Evolutionary conservation across 1,139 yeast genomes (phyloP).

Genomic region (Debaryomyces psychrophilus): DNA sequence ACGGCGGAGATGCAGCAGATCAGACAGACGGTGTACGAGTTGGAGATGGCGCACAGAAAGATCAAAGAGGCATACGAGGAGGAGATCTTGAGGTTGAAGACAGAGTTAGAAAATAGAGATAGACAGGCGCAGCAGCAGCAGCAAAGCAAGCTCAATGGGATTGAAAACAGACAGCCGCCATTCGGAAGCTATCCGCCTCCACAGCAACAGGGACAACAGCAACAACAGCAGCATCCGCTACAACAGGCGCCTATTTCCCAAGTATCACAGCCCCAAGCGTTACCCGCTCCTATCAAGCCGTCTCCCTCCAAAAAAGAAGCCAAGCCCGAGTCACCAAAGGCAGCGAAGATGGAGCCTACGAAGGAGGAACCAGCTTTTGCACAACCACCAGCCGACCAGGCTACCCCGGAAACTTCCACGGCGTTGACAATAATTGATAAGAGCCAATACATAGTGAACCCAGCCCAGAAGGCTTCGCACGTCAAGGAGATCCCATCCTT

Average conservation of each 20-base stretch:
- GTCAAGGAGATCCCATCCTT: slow-evolving; percentile 81
- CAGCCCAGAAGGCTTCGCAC: slow-evolving; percentile 53
- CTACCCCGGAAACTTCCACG: slow-evolving; percentile 32
- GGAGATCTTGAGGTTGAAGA: slow-evolving; percentile 82
- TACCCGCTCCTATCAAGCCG: slow-evolving; percentile 21
- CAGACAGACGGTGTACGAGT: slow-evolving; percentile 89
- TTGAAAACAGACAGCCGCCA: slow-evolving; percentile 16
- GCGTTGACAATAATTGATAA: slow-evolving; percentile 45
- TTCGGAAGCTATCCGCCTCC: slow-evolving; percentile 22
- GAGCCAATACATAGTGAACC: slow-evolving; percentile 48
- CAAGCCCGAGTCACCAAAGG: slow-evolving; percentile 17
- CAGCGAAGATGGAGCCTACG: slow-evolving; percentile 17
- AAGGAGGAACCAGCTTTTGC: slow-evolving; percentile 13
- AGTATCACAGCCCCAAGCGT: slow-evolving; percentile 19
- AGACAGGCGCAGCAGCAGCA: slow-evolving; percentile 42
- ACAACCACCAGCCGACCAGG: slow-evolving; percentile 17
- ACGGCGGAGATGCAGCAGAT: slow-evolving; percentile 94
- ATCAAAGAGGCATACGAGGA: slow-evolving; percentile 96
- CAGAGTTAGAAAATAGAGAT: slow-evolving; percentile 80
- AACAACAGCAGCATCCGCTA: slow-evolving; percentile 22
- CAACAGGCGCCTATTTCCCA: slow-evolving; percentile 15
- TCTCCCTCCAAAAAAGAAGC: slow-evolving; percentile 20
- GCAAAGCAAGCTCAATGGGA: slow-evolving; percentile 22
- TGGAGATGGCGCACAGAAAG: slow-evolving; percentile 91
- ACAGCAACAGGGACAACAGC: too few species aligned